phyloP scores from a whole-genome alignment of 768 basidiomycete genomes.

The Trametopsis cervina region DNA sequence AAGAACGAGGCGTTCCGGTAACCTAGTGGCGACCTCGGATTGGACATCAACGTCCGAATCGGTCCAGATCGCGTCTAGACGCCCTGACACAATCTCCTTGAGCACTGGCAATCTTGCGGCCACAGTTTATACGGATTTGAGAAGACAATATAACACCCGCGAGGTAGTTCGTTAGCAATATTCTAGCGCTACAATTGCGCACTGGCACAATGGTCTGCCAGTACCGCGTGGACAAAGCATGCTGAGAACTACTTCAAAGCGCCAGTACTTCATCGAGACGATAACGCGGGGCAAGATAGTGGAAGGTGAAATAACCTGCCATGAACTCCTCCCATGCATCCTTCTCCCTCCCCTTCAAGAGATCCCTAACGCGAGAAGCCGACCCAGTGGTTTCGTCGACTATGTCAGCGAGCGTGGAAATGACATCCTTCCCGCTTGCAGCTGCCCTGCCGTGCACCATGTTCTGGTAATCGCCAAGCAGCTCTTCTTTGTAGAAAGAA shows the following conservation, averaged over 20 bases:
- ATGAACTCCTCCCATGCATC: conserved; percentile 17
- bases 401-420: neutral
- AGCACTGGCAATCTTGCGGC: too few relatives aligned
- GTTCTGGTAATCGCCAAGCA: neutral
- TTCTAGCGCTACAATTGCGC: too few relatives aligned
- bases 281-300: conserved; percentile 8
- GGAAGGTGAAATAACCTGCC: conserved; percentile 14
- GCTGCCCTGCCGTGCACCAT: neutral
- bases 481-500: conserved; percentile 8
- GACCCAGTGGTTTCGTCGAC: conserved; percentile 18
- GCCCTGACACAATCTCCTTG: too few relatives aligned
- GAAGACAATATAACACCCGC: too few relatives aligned
- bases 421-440: neutral
- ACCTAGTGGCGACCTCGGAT: too few relatives aligned
- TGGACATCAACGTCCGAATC: too few relatives aligned
- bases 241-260: neutral
- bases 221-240: neutral
- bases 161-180: too few relatives aligned
- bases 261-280: conserved; percentile 8
- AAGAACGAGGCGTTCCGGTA: too few relatives aligned
- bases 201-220: too few relatives aligned
- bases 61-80: too few relatives aligned
- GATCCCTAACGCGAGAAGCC: conserved; percentile 6
- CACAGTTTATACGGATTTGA: too few relatives aligned
- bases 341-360: conserved; percentile 4